Evolutionary conservation across 2,329 filamentous ascomycete genomes (phyloP).

Genomic region (Paecilomyces fulvus): DNA sequence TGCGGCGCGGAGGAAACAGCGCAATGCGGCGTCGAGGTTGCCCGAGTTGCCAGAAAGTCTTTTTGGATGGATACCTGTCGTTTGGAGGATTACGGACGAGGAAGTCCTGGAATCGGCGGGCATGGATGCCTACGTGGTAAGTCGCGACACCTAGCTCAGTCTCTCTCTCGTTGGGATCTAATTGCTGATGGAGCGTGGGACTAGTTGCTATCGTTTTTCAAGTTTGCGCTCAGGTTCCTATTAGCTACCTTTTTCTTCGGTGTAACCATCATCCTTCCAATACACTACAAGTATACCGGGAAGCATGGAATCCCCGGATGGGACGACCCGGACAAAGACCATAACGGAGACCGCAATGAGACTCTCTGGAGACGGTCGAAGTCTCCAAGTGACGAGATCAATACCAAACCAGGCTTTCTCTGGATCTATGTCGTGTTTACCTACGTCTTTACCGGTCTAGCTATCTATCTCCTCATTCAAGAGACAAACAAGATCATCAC

Average conservation of each 20-base stretch:
- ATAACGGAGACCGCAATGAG: constrained; percentile 14
- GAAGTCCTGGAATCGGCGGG: constrained; percentile 85
- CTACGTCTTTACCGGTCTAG: constrained; percentile 79
- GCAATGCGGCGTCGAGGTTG: constrained; percentile 55
- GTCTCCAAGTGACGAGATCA: constrained; percentile 12
- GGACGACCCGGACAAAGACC: constrained; percentile 26
- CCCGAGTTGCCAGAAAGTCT: constrained; percentile 75
- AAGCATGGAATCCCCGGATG: constrained; percentile 31
- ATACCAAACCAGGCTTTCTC: constrained; percentile 49
- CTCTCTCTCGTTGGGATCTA: not conserved
- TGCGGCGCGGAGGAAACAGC: constrained; percentile 73
- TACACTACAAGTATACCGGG: constrained; percentile 63
- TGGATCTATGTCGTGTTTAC: constrained; percentile 95
- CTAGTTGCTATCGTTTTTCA: constrained; percentile 86
- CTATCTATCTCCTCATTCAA: constrained; percentile 71
- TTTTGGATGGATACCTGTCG: constrained; percentile 84
- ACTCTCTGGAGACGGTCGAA: not conserved
- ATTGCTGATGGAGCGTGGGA: not conserved
- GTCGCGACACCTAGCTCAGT: constrained; percentile 19
- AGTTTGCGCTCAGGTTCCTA: constrained; percentile 83
- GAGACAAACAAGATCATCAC: constrained; percentile 81
- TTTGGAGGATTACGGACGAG: constrained; percentile 79
- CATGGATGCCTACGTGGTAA: constrained; percentile 84
- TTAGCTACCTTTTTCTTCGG: constrained; percentile 73
- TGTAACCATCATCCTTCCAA: constrained; percentile 69